Percentiles rank a stretch among this genome's conserved stretches.
Evolutionary conservation across 495 filamentous ascomycete genomes (phyloP).

Genomic region (Penicillium tannophilum): DNA sequence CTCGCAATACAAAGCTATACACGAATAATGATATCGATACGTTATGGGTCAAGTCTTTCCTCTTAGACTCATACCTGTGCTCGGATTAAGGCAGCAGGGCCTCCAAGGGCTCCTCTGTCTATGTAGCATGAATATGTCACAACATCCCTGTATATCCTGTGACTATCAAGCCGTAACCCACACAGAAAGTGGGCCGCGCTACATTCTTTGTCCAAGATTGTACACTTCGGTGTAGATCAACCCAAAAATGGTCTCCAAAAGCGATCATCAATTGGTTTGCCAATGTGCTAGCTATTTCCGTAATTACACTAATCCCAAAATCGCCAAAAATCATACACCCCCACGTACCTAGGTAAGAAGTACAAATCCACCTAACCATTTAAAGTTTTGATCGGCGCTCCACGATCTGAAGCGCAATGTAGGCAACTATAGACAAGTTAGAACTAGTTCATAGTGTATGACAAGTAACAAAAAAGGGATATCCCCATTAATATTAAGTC

Average conservation of each 20-base stretch:
- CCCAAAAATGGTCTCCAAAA: not conserved
- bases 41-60: not conserved
- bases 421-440: constrained; percentile 40
- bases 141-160: no score
- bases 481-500: constrained; percentile 22
- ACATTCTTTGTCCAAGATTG: not conserved
- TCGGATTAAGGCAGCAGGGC: not conserved
- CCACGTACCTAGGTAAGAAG: not conserved
- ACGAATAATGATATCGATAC: not conserved
- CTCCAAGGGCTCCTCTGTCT: no score
- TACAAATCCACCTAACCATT: constrained; percentile 4
- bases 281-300: not conserved
- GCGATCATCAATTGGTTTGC: not conserved
- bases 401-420: constrained; percentile 34
- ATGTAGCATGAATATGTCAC: no score
- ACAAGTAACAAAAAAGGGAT: not conserved
- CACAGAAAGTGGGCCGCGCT: not conserved
- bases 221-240: not conserved
- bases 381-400: constrained; percentile 40
- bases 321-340: not conserved
- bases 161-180: no score
- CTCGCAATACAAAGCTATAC: not conserved
- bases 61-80: not conserved
- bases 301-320: not conserved
- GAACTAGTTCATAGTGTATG: constrained; percentile 9